Base-by-base conservation (phyloP, 1,139 yeast genomes). In the Diutina scorzettiae region DNA sequence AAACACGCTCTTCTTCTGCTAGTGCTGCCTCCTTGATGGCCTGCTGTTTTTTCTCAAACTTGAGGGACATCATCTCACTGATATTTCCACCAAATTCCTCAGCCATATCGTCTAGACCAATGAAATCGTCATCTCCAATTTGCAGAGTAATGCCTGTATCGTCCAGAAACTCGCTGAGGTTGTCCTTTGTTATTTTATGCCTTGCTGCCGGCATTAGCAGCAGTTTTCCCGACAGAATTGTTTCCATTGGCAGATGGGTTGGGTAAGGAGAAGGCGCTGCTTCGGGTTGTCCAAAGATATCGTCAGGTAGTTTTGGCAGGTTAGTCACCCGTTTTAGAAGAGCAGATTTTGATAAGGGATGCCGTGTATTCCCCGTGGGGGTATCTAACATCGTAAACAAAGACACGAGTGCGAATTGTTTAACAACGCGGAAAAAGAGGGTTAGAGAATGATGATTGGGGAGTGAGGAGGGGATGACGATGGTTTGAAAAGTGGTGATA, bases 121-220 rank as follows among this genome's bases (percentile, higher is more conserved):
- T n/a, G 19, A 34, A 34, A 7, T 34, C 39, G 7, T 34, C 39
- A 5, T 34, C 39, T n/a, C 11, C 16, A 16, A 23, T 23, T 9
- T 23, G 39, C 12, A 16, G 14, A 4, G 39, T 34, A 12, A 34
- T 23, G 6, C 23, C 19, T 4, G 39, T 34, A n/a, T 21, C 39
- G 14, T 34, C 39, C 39, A 34, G 39, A 6, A n/a, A 34, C 12
- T 34, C 39, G 18, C 23, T 28, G n/a, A 34, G 11, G 17, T 23
- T 6, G 6, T 6, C 9, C 28, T 14, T 23, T 3, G 24, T 8
- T 14, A 16, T 18, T n/a, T 21, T n/a, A 18, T 14, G 27, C 20
- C 11, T n/a, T 8, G 14, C 14, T 14, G 25, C 24, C 20, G 25
- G 28, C n/a, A 34, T 23, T 16, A 34, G 7, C 39, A 34, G 39